Evolutionary conservation across 1,139 yeast species (phyloP).

Genomic region (Lodderomyces margitis): DNA sequence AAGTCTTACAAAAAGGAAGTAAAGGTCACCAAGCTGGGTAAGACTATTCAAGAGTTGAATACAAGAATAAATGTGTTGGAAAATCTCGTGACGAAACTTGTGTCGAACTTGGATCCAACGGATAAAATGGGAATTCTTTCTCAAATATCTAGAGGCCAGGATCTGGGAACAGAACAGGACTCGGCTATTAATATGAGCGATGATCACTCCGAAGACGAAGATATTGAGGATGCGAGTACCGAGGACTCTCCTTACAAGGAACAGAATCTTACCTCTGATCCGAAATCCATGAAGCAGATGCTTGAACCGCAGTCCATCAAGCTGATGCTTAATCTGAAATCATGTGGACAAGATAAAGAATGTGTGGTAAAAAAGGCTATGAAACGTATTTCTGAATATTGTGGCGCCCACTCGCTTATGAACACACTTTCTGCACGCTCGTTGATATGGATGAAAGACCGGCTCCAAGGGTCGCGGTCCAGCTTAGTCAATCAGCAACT

Average conservation of each 20-base stretch:
- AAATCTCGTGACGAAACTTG: conserved; percentile 10
- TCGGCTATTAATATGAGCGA: conserved; percentile 4
- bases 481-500: conserved; percentile 9
- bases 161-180: neutral
- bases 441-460: conserved; percentile 17
- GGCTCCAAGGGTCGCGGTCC: conserved; percentile 9
- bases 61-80: conserved; percentile 13
- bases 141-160: conserved; percentile 3
- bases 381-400: conserved; percentile 14
- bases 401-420: conserved; percentile 20
- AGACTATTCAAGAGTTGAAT: conserved; percentile 12
- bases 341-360: conserved; percentile 7
- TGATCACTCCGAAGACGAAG: conserved; percentile 8
- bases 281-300: conserved; percentile 1
- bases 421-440: conserved; percentile 20
- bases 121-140: neutral
- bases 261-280: neutral
- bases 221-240: conserved; percentile 1
- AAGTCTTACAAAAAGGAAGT: neutral
- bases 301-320: conserved; percentile 7
- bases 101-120: conserved; percentile 12
- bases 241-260: conserved; percentile 3
- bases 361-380: conserved; percentile 10
- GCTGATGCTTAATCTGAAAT: conserved; percentile 6
- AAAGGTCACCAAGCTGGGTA: neutral